Percentiles rank a stretch among this genome's conserved stretches.
These are phyloP conservation scores for Colletotrichum sp. DNA, from an alignment of 2,329 filamentous ascomycete genomes.

Conservation along the genomic window DNA sequence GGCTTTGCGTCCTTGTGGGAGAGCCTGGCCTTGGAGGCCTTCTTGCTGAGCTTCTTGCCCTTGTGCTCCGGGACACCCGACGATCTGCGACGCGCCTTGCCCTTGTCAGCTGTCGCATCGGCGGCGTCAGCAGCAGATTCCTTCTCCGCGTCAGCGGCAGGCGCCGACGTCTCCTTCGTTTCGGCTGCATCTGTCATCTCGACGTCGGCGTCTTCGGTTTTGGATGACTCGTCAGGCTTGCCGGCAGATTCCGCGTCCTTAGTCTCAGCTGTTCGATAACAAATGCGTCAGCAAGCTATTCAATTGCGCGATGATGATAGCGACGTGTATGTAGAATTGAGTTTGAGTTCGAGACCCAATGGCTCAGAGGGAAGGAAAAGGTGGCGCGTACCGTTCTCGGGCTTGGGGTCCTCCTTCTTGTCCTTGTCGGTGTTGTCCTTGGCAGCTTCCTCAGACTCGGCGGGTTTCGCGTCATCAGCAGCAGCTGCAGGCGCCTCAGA, in stretches of 20 bases:
- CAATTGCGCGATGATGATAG: conserved; percentile 14
- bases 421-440: conserved; percentile 26
- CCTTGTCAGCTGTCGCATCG: conserved; percentile 40
- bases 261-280: conserved; percentile 25
- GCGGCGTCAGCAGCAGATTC: conserved; percentile 32
- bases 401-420: conserved; percentile 28
- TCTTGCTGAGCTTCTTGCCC: conserved; percentile 83
- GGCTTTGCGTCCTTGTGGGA: conserved; percentile 81
- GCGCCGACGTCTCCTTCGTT: conserved; percentile 35
- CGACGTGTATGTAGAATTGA: not conserved
- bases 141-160: conserved; percentile 26
- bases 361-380: not conserved
- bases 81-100: conserved; percentile 74
- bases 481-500: conserved; percentile 23
- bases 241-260: conserved; percentile 31
- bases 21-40: conserved; percentile 77
- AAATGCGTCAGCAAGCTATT: not conserved
- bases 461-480: conserved; percentile 26
- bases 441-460: conserved; percentile 27
- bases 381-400: conserved; percentile 34
- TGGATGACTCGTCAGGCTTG: conserved; percentile 33
- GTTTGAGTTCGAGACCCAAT: not conserved
- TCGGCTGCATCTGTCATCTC: conserved; percentile 68
- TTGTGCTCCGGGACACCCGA: conserved; percentile 68
- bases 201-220: conserved; percentile 47